Evolutionary conservation across 2,329 filamentous ascomycete genomes (phyloP), one percentile per base, ranked within the genome.

Genomic region (Colletotrichum gigasporum): DNA sequence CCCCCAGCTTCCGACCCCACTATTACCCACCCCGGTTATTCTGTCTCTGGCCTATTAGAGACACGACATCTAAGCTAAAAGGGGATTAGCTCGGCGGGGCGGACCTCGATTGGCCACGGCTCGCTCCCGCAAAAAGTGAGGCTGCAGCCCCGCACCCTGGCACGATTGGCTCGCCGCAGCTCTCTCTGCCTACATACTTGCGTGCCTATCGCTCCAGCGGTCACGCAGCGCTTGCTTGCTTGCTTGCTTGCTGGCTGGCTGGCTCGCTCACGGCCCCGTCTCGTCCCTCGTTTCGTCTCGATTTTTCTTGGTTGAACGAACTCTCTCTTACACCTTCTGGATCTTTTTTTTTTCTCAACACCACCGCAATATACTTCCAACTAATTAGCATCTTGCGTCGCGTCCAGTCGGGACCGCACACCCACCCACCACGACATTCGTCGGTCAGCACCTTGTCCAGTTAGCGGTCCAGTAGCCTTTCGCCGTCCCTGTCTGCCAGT

Each of bases 61-160:
- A n/a, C n/a, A n/a, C n/a, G n/a, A n/a, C n/a, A n/a, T n/a, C n/a
- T n/a, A n/a, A n/a, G n/a, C 26, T 20, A 37, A 18, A 61, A 50
- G 11, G 4, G 30, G 56, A 34, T 45, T 64, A 37, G 61, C 28
- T 45, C 14, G 12, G 11, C 35, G 39, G 28, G 56, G 61, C 56
- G 56, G 16, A 18, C 12, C 48, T 54, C 56, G 61, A 64, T 61
- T 64, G 61, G 61, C 48, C 18, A 55, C 48, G 48, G 56, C 56
- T 50, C 22, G 48, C 39, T 66, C 48, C 53, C 42, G n/a, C 47
- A 55, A 50, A 48, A 63, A 67, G 61, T 67, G 64, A 67, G 64
- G 64, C 64, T 59, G 64, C 50, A 42, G 64, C 61, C 60, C 64
- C 64, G 22, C 64, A 9, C 14, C 20, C 3, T 6, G 3, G 4